Base-by-base conservation (phyloP, 129 eudicot species). In the Solidago caesia region DNA sequence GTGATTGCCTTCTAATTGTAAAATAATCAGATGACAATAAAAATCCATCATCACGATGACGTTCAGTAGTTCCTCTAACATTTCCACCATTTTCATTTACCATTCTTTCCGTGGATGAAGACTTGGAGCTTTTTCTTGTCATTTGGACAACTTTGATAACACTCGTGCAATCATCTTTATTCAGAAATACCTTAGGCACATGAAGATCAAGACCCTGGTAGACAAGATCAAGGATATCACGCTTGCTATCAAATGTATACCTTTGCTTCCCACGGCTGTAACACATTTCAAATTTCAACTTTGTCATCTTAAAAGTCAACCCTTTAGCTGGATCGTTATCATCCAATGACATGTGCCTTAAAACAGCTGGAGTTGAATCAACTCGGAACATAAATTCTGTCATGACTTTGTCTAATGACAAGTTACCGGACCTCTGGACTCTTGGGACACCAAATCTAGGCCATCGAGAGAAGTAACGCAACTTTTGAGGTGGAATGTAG, bases 241-340 rank as follows among this genome's bases (percentile, higher is more conserved):
- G 90, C 71, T 77, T 85, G 84, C 91, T 72, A 5, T 94, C 99
- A 75, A 94, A 91, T 29, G 99, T 94, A 75, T 73, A 94, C 77
- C 89, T 88, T 71, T 94, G 96, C 81, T 89, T 88, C 53, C 97
- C 99, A 64, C 99, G 92, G 62, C 99, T 76, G 80, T 64, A 79
- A 74, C 84, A 90, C 70, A 90, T 84, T 81, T 94, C 99, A 62
- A 64, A 87, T 82, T 94, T 90, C 67, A 94, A 61, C 83, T 94
- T 94, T 65, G 84, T 74, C 97, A 94, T 88, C 76, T 85, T 87
- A 77, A 94, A 85, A 11, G 84, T 87, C 85, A 94, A 76, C 48
- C 99, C 99, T 77, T 87, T 94, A 62, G 99, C 97, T 16, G 99
- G 99, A 81, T 94, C 99, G 41, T 91, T 93, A 59, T 85, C 92